A percentile compares a stretch with the other conserved stretches of the same genome.
phyloP scores from a whole-genome alignment of 2,329 filamentous ascomycete species.

The Colletotrichum tanaceti region DNA sequence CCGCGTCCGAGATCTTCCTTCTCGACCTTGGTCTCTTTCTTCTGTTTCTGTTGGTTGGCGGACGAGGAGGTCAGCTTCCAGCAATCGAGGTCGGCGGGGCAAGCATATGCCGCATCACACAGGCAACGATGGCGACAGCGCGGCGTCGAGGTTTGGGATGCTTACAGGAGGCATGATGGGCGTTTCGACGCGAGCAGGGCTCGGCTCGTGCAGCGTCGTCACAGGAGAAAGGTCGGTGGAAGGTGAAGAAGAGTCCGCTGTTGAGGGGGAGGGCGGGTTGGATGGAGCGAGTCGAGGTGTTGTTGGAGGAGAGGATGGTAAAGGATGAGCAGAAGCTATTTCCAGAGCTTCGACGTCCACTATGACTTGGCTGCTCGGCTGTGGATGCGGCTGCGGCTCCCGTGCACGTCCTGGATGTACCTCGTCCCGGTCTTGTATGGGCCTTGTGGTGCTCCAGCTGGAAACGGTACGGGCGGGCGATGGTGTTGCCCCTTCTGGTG shows the following conservation, averaged over 20 bases:
- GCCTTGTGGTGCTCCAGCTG: slow-evolving; percentile 9
- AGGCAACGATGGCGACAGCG: slow-evolving; percentile 33
- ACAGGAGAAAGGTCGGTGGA: slow-evolving; percentile 43
- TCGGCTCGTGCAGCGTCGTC: slow-evolving; percentile 35
- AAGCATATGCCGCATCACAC: slow-evolving; percentile 35
- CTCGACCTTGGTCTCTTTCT: slow-evolving; percentile 51
- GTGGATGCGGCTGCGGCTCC: slow-evolving; percentile 38
- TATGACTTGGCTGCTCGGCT: slow-evolving; percentile 35
- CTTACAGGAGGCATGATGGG: slow-evolving; percentile 69
- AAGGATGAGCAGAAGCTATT: slow-evolving; percentile 54
- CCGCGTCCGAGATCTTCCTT: slow-evolving; percentile 55
- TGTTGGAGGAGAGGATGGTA: slow-evolving; percentile 57
- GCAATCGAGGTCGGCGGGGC: slow-evolving; percentile 32
- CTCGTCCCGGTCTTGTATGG: slow-evolving; percentile 20
- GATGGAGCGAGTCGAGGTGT: slow-evolving; percentile 50
- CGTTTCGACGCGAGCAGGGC: slow-evolving; percentile 46
- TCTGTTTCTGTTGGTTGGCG: slow-evolving; percentile 42
- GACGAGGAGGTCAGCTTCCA: slow-evolving; percentile 34
- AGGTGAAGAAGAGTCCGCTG: slow-evolving; percentile 47
- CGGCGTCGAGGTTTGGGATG: slow-evolving; percentile 45
- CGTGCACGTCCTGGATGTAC: slow-evolving; percentile 34
- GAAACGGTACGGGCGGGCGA: slow-evolving; percentile 25
- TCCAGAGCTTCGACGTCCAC: slow-evolving; percentile 47
- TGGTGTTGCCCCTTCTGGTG: slow-evolving; percentile 16
- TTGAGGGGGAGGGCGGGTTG: slow-evolving; percentile 46